A percentile compares a stretch with the other conserved stretches of the same genome.
Evolutionary conservation across 2,329 filamentous ascomycete genomes (phyloP).

Genomic region (Monilinia fructigena): DNA sequence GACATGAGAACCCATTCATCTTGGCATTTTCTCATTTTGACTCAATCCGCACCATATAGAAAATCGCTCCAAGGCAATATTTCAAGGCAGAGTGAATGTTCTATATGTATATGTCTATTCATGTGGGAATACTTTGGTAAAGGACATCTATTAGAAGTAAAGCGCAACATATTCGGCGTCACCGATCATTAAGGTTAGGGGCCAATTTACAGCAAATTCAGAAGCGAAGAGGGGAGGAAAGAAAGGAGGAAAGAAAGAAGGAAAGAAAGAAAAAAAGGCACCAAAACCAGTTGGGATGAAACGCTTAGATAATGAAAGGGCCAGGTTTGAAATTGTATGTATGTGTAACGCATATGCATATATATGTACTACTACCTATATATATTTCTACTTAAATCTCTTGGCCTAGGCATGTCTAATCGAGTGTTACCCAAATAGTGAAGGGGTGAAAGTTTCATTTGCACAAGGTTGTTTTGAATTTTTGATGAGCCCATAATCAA

Average conservation of each 20-base stretch:
- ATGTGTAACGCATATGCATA: conserved; percentile 10
- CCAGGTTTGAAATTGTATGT: conserved; percentile 1
- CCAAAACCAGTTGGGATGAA: background rate
- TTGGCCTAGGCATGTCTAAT: conserved; percentile 9
- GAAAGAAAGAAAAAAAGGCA: too few species aligned
- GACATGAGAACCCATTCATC: background rate
- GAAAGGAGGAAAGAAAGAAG: too few species aligned
- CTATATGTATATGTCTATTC: background rate
- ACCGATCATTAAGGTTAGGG: conserved; percentile 6
- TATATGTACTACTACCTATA: conserved; percentile 9
- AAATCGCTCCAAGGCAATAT: background rate
- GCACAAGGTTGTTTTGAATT: background rate
- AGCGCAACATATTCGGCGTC: background rate
- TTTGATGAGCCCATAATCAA: background rate
- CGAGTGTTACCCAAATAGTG: conserved; percentile 3
- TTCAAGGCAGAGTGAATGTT: too few species aligned
- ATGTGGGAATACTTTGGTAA: conserved; percentile 19
- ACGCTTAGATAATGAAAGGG: conserved; percentile 2
- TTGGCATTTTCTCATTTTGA: background rate
- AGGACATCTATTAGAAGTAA: background rate
- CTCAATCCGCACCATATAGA: background rate
- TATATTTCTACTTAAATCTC: conserved; percentile 7
- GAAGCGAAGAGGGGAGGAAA: background rate
- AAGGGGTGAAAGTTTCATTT: background rate
- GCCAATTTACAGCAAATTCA: background rate